Conservation (phyloP, 2,329 filamentous ascomycete genomes). For the Cercospora sp. region DNA sequence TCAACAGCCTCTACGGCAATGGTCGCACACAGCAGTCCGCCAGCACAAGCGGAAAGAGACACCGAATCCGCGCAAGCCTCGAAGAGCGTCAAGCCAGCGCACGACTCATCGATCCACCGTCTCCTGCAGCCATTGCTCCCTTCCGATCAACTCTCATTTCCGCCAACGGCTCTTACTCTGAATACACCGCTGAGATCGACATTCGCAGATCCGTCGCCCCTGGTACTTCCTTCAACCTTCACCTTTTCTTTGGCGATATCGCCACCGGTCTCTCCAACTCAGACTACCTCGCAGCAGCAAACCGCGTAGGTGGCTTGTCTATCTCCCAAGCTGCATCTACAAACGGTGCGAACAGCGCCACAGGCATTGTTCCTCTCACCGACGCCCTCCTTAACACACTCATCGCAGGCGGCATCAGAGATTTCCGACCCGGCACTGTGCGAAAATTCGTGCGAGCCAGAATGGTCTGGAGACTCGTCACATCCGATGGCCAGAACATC, state of each 20-base stretch:
- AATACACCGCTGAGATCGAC: slow-evolving; percentile 6
- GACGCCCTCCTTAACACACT: slow-evolving; percentile 19
- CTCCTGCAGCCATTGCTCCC: slow-evolving; percentile 8
- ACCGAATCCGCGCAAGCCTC: not conserved
- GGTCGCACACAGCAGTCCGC: slow-evolving; percentile 9
- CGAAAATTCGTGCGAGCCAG: slow-evolving; percentile 10
- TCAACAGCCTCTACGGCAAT: slow-evolving; percentile 8
- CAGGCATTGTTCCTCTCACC: slow-evolving; percentile 12
- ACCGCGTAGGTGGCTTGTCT: slow-evolving; percentile 18
- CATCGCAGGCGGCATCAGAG: slow-evolving; percentile 14
- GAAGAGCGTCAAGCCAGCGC: slow-evolving; percentile 8
- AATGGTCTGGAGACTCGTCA: slow-evolving; percentile 18
- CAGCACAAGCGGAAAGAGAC: slow-evolving; percentile 14
- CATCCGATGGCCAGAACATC: slow-evolving; percentile 10
- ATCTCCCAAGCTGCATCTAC: slow-evolving; percentile 10
- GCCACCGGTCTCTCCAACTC: slow-evolving; percentile 11
- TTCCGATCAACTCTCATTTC: slow-evolving; percentile 11
- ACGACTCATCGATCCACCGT: slow-evolving; percentile 5
- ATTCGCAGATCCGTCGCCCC: slow-evolving; percentile 14
- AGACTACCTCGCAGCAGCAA: slow-evolving; percentile 17
- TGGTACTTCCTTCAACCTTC: slow-evolving; percentile 17
- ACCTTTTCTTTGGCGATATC: slow-evolving; percentile 18
- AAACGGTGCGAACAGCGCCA: not conserved
- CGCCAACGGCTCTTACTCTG: slow-evolving; percentile 15
- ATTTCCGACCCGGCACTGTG: slow-evolving; percentile 12